Base-by-base conservation (phyloP, 2,329 filamentous ascomycete genomes). In the Lecanoromycetidae sp. region DNA sequence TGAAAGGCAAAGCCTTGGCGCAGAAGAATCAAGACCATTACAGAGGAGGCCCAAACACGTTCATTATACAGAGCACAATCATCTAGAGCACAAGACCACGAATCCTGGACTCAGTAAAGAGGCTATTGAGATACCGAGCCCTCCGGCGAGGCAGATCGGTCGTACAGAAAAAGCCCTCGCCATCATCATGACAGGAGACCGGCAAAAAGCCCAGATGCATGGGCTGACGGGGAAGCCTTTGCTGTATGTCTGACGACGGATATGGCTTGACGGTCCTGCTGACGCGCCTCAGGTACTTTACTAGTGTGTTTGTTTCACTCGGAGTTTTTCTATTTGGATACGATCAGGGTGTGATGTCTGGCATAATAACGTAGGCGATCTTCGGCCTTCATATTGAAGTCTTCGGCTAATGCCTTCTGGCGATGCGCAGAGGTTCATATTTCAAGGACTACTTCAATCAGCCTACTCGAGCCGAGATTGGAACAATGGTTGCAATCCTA, bases 401-500 rank as follows among this genome's bases (percentile, higher is more conserved):
- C 25, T 10, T 4, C 9, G 23, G 33, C 47, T 23, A 39, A 27
- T 15, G 30, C 52, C 55, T 58, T 48, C 58, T 52, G 22, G 20
- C 13, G 15, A 33, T 20, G 8, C 19, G 15, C 37, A 95, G 88
- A 49, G 88, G 88, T 54, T 75, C 79, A 8, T 84, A 83, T 64
- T 98, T 98, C 63, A 85, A 82, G 63, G 79, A 88, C 62, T 94
- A 94, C 64, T 96, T 98, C 67, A 74, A 88, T 58, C 80, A 96
- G 58, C 91, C 91, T 17, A 82, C 85, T 20, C 77, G 78, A 57
- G 86, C 87, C 38, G 79, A 94, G 63, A 81, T 98, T 50, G 91
- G 90, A 50, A 96, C 88, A 23, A 96, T 96, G 82, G 91, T 98
- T 49, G 90, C 91, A 55, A 96, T 98, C 58, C 76, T 98, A 50